A percentile compares a stretch with the other conserved stretches of the same genome.
These are phyloP conservation scores for Fraxinus pennsylvanica DNA, from an alignment of 257 asterid species.

Conservation along the genomic window DNA sequence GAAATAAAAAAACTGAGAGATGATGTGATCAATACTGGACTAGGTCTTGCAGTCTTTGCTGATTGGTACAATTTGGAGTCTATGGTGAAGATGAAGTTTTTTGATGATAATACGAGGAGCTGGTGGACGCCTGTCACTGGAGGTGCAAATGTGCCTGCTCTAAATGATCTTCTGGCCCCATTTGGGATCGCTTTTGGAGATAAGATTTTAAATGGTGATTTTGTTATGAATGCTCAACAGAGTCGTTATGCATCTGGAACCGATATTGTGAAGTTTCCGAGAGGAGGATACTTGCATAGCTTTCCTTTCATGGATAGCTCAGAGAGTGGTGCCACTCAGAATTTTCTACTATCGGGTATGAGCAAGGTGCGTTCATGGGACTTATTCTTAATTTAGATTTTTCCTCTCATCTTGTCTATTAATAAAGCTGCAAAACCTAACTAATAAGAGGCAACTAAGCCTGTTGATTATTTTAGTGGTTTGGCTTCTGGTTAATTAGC, in stretches of 20 bases:
- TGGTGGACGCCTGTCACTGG: conserved; percentile 99
- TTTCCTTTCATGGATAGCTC: conserved; percentile 95
- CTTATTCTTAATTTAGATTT: conserved; percentile 12
- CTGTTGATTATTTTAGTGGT: background rate
- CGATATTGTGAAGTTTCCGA: conserved; percentile 83
- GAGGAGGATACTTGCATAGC: conserved; percentile 92
- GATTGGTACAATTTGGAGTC: conserved; percentile 98
- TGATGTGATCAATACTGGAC: conserved; percentile 69
- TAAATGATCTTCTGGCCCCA: conserved; percentile 90
- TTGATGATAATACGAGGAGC: conserved; percentile 95
- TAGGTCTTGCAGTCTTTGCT: conserved; percentile 90
- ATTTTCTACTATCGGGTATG: conserved; percentile 78
- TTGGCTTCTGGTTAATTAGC: background rate
- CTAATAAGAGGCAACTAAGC: conserved; percentile 1
- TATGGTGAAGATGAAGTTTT: conserved; percentile 96
- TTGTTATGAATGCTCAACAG: conserved; percentile 85
- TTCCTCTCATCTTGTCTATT: conserved; percentile 16
- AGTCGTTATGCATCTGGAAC: conserved; percentile 96
- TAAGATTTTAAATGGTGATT: conserved; percentile 93
- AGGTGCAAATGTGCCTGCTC: conserved; percentile 93
- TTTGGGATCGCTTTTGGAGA: conserved; percentile 98
- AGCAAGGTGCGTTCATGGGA: conserved; percentile 60
- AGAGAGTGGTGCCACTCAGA: conserved; percentile 95
- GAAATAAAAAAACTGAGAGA: conserved; percentile 78
- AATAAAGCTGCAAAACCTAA: background rate